Base-by-base conservation (phyloP, 768 basidiomycete species). In the Coprinopsis cinerea region DNA sequence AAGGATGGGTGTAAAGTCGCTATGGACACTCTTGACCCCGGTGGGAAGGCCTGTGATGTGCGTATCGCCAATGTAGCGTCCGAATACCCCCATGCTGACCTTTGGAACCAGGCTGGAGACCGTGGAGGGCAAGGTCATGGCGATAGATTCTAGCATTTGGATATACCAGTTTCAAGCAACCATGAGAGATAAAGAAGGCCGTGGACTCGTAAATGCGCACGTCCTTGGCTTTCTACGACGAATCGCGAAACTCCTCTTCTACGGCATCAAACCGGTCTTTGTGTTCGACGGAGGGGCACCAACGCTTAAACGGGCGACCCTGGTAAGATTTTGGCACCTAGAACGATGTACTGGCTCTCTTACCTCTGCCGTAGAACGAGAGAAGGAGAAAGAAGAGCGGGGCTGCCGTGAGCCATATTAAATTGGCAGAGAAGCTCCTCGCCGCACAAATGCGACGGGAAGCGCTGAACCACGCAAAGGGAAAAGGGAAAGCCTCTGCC, bases 121-220 rank as follows among this genome's bases (percentile, higher is more conserved):
- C 0, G 79, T 94, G 62, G 93, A 94, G 60, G 93, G 92, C n/a
- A 95, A 93, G 64, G 72, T 82, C 9, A 81, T 99, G 70, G 96
- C 96, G 2, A 98, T 99, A 49, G 96, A 99, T 67, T 97, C 94
- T 2, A 96, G 92, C 57, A 98, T 99, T 55, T 99, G 96, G 96
- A 83, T 99, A 47, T 99, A 99, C 66, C 96, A 99, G 66, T 99
- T 99, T 61, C 95, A 98, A 69, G 94, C 95, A 18, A 97, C 96
- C 7, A 97, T 98, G 94, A 82, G 96, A 20, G 94, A 95, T 67
- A 97, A 92, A 61, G 92, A 97, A 51, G 96, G 96, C 23, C 82
- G 84, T 20, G 89, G 79, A 11, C 70, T 99, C 37, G 80, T 87
- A 46, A 97, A 97, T 61, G 94, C 95, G 1, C 96, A 97, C 67